These are phyloP conservation scores for Xylaria telfairii DNA, from an alignment of 495 filamentous ascomycete genomes.

Conservation along the genomic window DNA sequence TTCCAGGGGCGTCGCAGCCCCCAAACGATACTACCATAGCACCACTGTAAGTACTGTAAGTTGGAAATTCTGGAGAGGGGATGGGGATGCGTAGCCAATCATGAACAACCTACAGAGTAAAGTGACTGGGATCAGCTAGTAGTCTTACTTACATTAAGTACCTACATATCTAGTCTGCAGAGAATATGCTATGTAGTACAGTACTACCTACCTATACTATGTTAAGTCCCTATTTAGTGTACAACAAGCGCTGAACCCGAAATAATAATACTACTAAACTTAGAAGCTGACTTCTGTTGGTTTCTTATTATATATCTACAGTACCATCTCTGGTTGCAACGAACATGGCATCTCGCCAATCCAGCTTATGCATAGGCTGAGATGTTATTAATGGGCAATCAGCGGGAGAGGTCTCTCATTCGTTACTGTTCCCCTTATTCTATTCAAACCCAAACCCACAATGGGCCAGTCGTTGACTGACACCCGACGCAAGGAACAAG, in stretches of 20 bases:
- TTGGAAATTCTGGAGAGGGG: background rate
- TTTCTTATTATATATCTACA: background rate
- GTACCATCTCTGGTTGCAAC: background rate
- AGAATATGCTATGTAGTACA: too few species aligned
- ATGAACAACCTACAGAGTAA: too few species aligned
- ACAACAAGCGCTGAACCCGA: background rate
- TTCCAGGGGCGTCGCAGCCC: constrained; percentile 5
- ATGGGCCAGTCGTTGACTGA: background rate
- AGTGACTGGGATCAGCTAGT: background rate
- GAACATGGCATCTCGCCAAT: background rate
- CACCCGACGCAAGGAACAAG: background rate
- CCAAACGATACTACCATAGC: background rate
- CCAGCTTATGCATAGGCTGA: background rate
- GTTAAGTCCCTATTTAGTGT: too few species aligned
- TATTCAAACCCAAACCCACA: background rate
- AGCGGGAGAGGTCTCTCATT: too few species aligned
- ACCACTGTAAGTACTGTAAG: background rate
- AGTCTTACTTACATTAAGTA: too few species aligned
- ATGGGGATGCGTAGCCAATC: background rate
- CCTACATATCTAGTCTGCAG: too few species aligned
- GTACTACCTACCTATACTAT: too few species aligned
- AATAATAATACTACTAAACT: background rate
- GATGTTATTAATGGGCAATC: background rate
- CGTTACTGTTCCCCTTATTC: background rate
- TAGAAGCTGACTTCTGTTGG: constrained; percentile 6